These are phyloP conservation scores for Ogataea neopini DNA, from an alignment of 805 yeast genomes.

Conservation along the genomic window DNA sequence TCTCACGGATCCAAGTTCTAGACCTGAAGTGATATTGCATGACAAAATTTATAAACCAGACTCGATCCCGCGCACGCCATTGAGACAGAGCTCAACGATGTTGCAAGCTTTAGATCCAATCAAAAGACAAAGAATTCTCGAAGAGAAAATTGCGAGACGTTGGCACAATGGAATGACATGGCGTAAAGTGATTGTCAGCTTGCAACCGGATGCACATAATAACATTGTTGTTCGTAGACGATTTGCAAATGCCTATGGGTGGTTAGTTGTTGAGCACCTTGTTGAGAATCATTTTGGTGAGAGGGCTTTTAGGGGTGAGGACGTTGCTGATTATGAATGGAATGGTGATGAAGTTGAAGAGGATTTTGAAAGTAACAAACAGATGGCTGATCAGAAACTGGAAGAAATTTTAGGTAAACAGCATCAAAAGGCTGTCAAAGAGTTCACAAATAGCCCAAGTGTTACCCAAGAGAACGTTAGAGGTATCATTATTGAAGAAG, in stretches of 20 bases:
- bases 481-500: conserved; percentile 13
- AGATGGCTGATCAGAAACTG: conserved; percentile 22
- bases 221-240: conserved; percentile 86
- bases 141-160: conserved; percentile 82
- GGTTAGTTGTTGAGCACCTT: conserved; percentile 88
- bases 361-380: conserved; percentile 7
- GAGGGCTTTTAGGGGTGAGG: conserved; percentile 26
- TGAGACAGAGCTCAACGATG: conserved; percentile 30
- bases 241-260: conserved; percentile 92
- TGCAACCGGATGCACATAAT: conserved; percentile 94
- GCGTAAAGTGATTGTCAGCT: conserved; percentile 85
- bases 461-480: conserved; percentile 13
- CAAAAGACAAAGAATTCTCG: conserved; percentile 47
- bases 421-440: conserved; percentile 38
- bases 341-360: conserved; percentile 11
- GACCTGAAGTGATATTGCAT: conserved; percentile 71
- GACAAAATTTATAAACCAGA: conserved; percentile 79
- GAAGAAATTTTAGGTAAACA: conserved; percentile 32
- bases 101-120: conserved; percentile 34
- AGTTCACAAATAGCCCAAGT: conserved; percentile 36
- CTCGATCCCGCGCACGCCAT: conserved; percentile 31
- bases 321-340: conserved; percentile 24
- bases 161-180: conserved; percentile 86
- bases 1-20: conserved; percentile 62
- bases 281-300: conserved; percentile 62